A percentile compares a stretch with the other conserved stretches of the same genome.
Conservation (phyloP, 2,329 filamentous ascomycete genomes). For the Magnaporthiopsis rhizophila region DNA sequence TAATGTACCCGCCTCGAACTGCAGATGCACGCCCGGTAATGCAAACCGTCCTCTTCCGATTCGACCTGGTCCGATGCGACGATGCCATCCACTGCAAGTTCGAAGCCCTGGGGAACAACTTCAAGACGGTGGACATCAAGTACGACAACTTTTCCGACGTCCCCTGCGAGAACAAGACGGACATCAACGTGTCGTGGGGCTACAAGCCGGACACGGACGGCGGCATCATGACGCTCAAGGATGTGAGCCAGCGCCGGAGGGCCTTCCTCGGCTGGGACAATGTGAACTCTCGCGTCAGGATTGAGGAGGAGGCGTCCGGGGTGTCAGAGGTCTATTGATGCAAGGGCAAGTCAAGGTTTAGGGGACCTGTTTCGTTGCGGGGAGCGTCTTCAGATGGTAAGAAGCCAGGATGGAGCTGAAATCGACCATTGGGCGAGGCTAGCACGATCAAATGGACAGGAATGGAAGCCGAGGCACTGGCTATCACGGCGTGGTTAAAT, state of each 20-base stretch:
- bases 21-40: not conserved
- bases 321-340: not conserved
- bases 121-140: conserved; percentile 11
- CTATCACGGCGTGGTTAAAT: not conserved
- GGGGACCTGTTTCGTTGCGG: too few relatives aligned
- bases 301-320: conserved; percentile 1
- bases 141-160: conserved; percentile 18
- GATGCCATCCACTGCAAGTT: conserved; percentile 14
- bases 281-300: conserved; percentile 10
- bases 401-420: not conserved
- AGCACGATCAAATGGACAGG: not conserved
- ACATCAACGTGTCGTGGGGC: conserved; percentile 24
- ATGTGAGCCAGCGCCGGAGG: conserved; percentile 9
- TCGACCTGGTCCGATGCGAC: conserved; percentile 1
- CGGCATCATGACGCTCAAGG: conserved; percentile 22
- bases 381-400: too few relatives aligned
- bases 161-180: conserved; percentile 16
- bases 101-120: conserved; percentile 7
- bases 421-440: not conserved
- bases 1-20: not conserved
- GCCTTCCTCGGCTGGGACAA: conserved; percentile 17
- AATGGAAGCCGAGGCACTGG: not conserved
- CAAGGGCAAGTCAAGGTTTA: not conserved
- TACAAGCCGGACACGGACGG: conserved; percentile 21
- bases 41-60: not conserved